These are phyloP conservation scores for Aureobasidium lini DNA, from an alignment of 2,329 filamentous ascomycete species.

Conservation along the genomic window DNA sequence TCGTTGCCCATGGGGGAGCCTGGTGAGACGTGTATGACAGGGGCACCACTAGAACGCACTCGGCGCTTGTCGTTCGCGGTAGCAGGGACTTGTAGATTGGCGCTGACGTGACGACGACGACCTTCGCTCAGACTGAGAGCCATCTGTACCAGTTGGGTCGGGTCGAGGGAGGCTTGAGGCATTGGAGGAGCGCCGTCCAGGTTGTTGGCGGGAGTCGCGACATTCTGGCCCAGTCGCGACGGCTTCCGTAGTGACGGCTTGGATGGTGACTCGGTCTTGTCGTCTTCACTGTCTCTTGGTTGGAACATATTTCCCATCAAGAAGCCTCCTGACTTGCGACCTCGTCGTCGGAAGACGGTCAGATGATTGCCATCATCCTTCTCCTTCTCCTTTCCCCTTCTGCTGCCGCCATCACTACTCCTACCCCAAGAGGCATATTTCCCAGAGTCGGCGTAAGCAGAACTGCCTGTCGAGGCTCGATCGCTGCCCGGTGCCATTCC, in stretches of 20 bases:
- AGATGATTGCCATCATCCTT: conserved; percentile 13
- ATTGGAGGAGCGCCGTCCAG: conserved; percentile 16
- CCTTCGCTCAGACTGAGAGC: conserved; percentile 83
- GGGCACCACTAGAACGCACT: conserved; percentile 11
- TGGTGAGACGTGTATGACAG: conserved; percentile 9
- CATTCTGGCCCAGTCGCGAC: not conserved
- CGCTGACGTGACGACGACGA: conserved; percentile 54
- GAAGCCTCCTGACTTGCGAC: conserved; percentile 10
- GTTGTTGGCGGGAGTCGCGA: not conserved
- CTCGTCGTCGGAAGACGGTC: not conserved
- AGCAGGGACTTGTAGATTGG: conserved; percentile 45
- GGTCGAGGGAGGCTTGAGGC: conserved; percentile 58
- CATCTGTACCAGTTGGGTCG: conserved; percentile 86
- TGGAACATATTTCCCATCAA: conserved; percentile 7
- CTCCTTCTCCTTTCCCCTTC: conserved; percentile 9
- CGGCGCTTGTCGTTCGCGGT: conserved; percentile 5
- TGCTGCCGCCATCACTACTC: conserved; percentile 3
- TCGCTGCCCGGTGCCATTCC: not conserved
- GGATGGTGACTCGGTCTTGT: not conserved
- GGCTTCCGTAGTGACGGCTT: not conserved
- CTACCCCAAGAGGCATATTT: conserved; percentile 8
- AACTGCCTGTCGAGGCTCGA: conserved; percentile 11
- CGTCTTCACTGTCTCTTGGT: not conserved
- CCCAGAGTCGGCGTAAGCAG: not conserved
- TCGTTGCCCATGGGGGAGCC: conserved; percentile 16